Percentiles rank a stretch among this genome's conserved stretches.
Evolutionary conservation across 1,284 basidiomycete species (phyloP).

Genomic region (Cutaneotrichosporon sp.): DNA sequence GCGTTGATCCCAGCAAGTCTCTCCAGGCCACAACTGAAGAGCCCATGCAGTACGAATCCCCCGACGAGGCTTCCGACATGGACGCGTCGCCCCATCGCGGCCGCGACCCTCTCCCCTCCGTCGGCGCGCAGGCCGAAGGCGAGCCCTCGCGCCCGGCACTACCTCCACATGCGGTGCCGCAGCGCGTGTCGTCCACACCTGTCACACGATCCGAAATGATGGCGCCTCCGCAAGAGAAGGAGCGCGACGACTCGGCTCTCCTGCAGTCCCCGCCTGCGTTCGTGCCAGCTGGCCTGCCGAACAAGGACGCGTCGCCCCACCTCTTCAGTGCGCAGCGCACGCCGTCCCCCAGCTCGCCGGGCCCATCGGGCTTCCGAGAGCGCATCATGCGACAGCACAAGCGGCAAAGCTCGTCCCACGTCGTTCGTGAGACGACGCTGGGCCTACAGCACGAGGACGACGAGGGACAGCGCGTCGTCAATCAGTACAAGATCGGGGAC

Average conservation of each 20-base stretch:
- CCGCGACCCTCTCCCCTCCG: too few relatives aligned
- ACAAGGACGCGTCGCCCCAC: slow-evolving; percentile 2
- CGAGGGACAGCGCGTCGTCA: slow-evolving; percentile 44
- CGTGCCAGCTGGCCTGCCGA: background rate
- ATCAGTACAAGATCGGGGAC: slow-evolving; percentile 47
- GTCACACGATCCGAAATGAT: background rate
- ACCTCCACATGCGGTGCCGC: background rate
- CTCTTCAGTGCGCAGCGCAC: background rate
- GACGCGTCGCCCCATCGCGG: background rate
- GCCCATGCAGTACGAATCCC: slow-evolving; percentile 4
- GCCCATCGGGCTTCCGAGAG: background rate
- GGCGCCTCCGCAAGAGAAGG: background rate
- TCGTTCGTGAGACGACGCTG: slow-evolving; percentile 46
- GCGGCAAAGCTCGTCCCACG: slow-evolving; percentile 38
- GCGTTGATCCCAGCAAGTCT: background rate
- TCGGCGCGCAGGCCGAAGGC: background rate
- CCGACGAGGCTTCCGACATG: slow-evolving; percentile 2
- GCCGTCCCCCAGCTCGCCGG: background rate
- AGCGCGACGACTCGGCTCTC: slow-evolving; percentile 4
- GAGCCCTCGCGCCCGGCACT: background rate
- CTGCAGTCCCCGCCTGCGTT: slow-evolving; percentile 3
- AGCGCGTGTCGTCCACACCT: slow-evolving; percentile 2
- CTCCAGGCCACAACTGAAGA: background rate
- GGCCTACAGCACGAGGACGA: slow-evolving; percentile 38
- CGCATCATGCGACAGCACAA: slow-evolving; percentile 18